Base-by-base conservation (phyloP, 2,329 filamentous ascomycete species). In the Penicillium crustosum region DNA sequence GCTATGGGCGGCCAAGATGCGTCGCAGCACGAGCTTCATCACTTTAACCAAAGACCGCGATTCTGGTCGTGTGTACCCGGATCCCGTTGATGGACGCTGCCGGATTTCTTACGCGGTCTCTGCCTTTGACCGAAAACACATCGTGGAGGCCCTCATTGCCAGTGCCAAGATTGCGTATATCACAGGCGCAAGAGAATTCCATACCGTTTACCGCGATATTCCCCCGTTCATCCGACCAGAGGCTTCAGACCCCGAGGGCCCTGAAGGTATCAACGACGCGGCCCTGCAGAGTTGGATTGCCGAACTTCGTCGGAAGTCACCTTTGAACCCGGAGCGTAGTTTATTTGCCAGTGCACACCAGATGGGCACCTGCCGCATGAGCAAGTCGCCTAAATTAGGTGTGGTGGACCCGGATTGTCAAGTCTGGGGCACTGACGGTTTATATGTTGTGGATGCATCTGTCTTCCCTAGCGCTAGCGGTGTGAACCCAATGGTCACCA, bases 151-250 rank as follows among this genome's bases (percentile, higher is more conserved):
- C 9, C 67, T 91, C 7, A 72, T 93, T 49, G 89, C 86, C 2
- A 78, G 89, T 2, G 86, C 88, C 35, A 91, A 92, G 71, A 86
- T 96, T 41, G 85, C 87, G 61, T 93, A 92, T 71, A 83, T 91
- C 45, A 82, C 85, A 41, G 91, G 92, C 25, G 93, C 93, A 0
- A 81, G 78, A n/a, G 91, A 96, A 74, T 93, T 97, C 69, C 84
- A 88, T 69, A 80, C 87, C 0, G 78, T 81, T 4, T 79, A 90
- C 21, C 82, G 84, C 0, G 86, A 85, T 10, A 72, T 91, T 36
- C 78, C 82, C 33, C 82, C 87, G 0, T 97, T 92, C 70, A 72
- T 83, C 31, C 82, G 84, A 13, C 66, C 72, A 7, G 63, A 65
- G 5, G 55, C 60, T 12, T 65, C 66, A 7, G 62, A 66, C 25